A percentile compares a stretch with the other conserved stretches of the same genome.
Evolutionary conservation across 305 asterid species (phyloP).

Genomic region (Solanum aculeatissimum): DNA sequence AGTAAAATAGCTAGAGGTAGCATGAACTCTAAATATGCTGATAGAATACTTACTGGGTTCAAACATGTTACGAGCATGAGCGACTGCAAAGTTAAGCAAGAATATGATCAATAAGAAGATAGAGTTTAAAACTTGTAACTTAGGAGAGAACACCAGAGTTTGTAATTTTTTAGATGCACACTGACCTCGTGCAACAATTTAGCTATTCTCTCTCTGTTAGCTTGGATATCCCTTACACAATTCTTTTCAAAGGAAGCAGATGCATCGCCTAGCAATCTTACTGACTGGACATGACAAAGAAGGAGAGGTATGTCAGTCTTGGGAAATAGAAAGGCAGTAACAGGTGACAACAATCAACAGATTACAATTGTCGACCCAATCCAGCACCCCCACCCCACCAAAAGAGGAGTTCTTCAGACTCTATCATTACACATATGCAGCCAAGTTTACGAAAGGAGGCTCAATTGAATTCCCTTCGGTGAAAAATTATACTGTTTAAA

Average conservation of each 20-base stretch:
- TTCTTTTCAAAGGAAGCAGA: slow-evolving; percentile 93
- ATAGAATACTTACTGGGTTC: slow-evolving; percentile 60
- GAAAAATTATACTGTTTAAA: neutral
- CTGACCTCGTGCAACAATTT: slow-evolving; percentile 82
- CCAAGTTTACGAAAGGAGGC: neutral
- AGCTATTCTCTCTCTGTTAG: slow-evolving; percentile 71
- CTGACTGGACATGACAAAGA: slow-evolving; percentile 34
- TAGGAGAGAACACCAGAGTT: neutral
- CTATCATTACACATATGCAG: neutral
- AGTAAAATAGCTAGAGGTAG: neutral
- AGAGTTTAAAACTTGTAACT: neutral
- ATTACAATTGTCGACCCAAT: neutral
- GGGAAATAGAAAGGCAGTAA: neutral
- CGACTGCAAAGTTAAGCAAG: slow-evolving; percentile 47
- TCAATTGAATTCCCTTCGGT: neutral
- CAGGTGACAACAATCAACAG: neutral
- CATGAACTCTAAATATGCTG: neutral
- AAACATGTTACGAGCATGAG: slow-evolving; percentile 95
- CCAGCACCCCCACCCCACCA: neutral
- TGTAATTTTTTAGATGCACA: slow-evolving; percentile 1
- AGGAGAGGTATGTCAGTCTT: neutral
- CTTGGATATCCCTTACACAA: slow-evolving; percentile 85
- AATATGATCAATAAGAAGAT: slow-evolving; percentile 1
- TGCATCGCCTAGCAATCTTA: slow-evolving; percentile 91
- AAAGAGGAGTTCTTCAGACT: neutral